Conservation (phyloP, 495 filamentous ascomycete genomes). For the Mytilinidion resinicola region DNA sequence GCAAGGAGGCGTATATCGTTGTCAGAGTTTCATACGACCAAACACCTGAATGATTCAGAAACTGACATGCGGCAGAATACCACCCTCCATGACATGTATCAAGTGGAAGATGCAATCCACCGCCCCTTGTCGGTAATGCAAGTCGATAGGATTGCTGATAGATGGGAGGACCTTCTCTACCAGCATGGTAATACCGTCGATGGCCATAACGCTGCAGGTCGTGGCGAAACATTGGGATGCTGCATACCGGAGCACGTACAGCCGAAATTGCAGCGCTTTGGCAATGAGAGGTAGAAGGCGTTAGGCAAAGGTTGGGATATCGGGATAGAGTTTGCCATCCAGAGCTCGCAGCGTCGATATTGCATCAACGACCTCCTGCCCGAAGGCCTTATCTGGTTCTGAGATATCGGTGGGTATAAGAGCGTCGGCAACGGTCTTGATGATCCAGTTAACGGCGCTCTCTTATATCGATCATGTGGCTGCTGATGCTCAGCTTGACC, state of each 20-base stretch:
- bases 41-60: slow-evolving; percentile 98
- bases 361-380: slow-evolving; percentile 88
- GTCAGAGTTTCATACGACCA: slow-evolving; percentile 98
- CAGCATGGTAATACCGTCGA: slow-evolving; percentile 90
- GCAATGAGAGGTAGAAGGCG: slow-evolving; percentile 78
- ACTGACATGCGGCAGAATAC: slow-evolving; percentile 93
- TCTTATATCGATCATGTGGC: too few relatives aligned
- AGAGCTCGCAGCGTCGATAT: slow-evolving; percentile 88
- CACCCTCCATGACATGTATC: slow-evolving; percentile 96
- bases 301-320: slow-evolving; percentile 69
- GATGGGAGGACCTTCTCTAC: slow-evolving; percentile 88
- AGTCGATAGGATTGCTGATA: slow-evolving; percentile 79
- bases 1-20: slow-evolving; percentile 90
- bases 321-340: slow-evolving; percentile 69
- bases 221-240: slow-evolving; percentile 97
- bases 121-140: slow-evolving; percentile 82
- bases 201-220: slow-evolving; percentile 89
- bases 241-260: slow-evolving; percentile 90
- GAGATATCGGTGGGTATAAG: slow-evolving; percentile 64
- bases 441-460: too few relatives aligned
- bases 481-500: too few relatives aligned
- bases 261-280: slow-evolving; percentile 73
- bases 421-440: too few relatives aligned
- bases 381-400: slow-evolving; percentile 61
- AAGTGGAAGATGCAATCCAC: slow-evolving; percentile 91